Evolutionary conservation across 371 early-diverging fungal genomes (phyloP), one percentile per base, ranked within the genome.

Genomic region (Umbelopsis sp.): DNA sequence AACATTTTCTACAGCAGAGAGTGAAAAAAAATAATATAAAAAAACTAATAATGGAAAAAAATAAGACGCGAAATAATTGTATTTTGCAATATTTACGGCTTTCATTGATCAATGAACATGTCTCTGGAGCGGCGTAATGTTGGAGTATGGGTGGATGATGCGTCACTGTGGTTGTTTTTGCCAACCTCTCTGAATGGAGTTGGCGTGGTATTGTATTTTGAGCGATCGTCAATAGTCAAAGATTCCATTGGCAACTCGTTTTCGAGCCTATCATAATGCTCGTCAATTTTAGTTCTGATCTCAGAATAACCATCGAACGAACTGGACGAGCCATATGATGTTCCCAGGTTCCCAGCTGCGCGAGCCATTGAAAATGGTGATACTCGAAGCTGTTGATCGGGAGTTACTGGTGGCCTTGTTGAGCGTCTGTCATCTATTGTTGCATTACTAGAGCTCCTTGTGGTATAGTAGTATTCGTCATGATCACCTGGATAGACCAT

Each of bases 351-450:
- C 16, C 35, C 18, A 8, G 16, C 57, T 10, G 22, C 57, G 4
- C 57, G 57, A 12, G 57, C 57, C 57, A 57, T 57, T 18, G 57
- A 57, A 4, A 35, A 57, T 35, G 57, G 57, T 57, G 57, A 57
- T 32, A 35, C 57, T 18, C 57, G 57, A 16, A 25, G 57, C 8
- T 18, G 35, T 57, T 57, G 32, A 29, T 57, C 57, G 12, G 37
- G 57, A 18, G 35, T 35, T 18, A 35, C 35, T 6, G 35, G 57
- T 18, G 35, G 57, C 12, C 18, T 29, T 35, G 35, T 6, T 18
- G 35, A 35, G 37, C 57, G 57, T 16, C 29, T 18, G 35, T 57
- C 35, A 5, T 57, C 57, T 29, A 57, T 37, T 5, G 57, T 57
- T 8, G n/a, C 57, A 35, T 57, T 35, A 18, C 57, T 57, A 18